phyloP scores from a whole-genome alignment of 2,329 filamentous ascomycete species.

The Pseudogymnoascus sp. region DNA sequence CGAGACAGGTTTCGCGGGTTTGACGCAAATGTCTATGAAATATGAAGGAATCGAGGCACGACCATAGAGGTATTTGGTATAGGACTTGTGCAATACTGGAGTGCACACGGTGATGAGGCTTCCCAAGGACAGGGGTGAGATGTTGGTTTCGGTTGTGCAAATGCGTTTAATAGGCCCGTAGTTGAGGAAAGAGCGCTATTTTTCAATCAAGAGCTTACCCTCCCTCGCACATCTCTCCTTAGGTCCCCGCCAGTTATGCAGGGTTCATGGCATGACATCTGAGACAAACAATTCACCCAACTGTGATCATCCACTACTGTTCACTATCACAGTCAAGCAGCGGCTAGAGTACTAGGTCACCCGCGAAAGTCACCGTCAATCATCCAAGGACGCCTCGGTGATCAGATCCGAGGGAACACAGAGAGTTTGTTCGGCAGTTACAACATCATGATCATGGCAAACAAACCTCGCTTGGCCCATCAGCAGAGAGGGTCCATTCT shows the following conservation, averaged over 20 bases:
- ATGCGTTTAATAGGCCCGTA: neutral
- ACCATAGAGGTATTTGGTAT: neutral
- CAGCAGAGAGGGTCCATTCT: neutral
- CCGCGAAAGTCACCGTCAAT: neutral
- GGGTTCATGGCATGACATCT: neutral
- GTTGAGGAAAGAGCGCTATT: neutral
- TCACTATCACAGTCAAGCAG: neutral
- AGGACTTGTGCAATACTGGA: neutral
- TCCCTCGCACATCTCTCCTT: neutral
- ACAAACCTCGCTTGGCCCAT: neutral
- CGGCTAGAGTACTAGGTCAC: neutral
- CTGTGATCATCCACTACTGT: neutral
- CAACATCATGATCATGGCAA: neutral
- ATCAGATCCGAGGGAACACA: neutral
- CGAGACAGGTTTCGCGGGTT: conserved; percentile 38
- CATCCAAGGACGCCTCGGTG: neutral
- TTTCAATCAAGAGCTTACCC: neutral
- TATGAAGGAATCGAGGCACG: neutral
- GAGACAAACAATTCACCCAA: neutral
- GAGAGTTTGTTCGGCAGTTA: neutral
- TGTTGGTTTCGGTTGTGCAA: conserved; percentile 1
- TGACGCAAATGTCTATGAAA: conserved; percentile 19
- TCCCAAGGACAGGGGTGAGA: neutral
- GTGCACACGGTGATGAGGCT: conserved; percentile 1
- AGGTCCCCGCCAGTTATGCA: neutral